phyloP scores from a whole-genome alignment of 129 eudicot genomes.

The Flaveria bidentis region DNA sequence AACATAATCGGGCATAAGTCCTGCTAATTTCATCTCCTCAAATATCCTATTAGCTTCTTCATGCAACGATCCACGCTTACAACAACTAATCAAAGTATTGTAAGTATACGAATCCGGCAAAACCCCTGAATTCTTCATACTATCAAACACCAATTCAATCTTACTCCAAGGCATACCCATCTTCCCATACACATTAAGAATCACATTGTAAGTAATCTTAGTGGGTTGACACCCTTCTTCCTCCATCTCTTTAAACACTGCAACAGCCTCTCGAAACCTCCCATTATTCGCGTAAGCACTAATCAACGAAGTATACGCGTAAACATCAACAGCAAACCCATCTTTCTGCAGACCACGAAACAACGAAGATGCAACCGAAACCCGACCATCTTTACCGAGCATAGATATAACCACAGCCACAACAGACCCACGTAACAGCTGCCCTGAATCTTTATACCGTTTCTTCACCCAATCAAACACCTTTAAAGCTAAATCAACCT shows the following conservation, averaged over 20 bases:
- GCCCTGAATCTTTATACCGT: constrained; percentile 35
- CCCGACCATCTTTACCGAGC: constrained; percentile 74
- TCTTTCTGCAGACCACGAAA: constrained; percentile 61
- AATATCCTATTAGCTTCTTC: constrained; percentile 72
- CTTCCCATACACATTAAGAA: constrained; percentile 86
- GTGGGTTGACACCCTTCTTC: constrained; percentile 82
- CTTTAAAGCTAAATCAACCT: constrained; percentile 61
- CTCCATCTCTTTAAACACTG: constrained; percentile 76
- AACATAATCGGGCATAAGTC: constrained; percentile 76
- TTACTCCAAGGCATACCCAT: constrained; percentile 96
- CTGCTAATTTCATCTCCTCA: constrained; percentile 79
- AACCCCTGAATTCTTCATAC: constrained; percentile 66
- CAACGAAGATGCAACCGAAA: constrained; percentile 63
- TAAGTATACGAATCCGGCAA: constrained; percentile 79
- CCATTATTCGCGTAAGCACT: constrained; percentile 68
- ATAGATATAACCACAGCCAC: constrained; percentile 66
- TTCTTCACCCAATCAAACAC: constrained; percentile 67
- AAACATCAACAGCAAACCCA: constrained; percentile 69
- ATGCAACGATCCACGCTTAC: constrained; percentile 72
- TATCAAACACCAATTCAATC: constrained; percentile 47
- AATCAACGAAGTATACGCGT: constrained; percentile 73
- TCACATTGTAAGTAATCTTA: constrained; percentile 78
- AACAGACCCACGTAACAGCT: constrained; percentile 55
- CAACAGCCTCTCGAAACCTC: constrained; percentile 78
- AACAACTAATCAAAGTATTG: constrained; percentile 86